Evolutionary conservation across 768 basidiomycete species (phyloP), one percentile per base, ranked within the genome.

Genomic region (Cantharellus anzutake): DNA sequence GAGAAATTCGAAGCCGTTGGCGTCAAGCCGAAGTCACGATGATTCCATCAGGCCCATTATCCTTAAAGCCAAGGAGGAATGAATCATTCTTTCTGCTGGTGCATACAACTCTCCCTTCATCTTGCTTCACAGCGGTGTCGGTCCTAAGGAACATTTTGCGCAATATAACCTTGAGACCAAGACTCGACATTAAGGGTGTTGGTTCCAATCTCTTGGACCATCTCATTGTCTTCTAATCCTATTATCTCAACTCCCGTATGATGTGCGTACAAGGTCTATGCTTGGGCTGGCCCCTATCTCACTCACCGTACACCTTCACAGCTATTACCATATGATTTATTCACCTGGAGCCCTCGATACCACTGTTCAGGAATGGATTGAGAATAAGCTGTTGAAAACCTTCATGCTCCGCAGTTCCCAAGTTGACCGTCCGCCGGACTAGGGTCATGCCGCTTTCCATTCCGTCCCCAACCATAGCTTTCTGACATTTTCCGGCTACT

Each of bases 181-280:
- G 29, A 66, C 44, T 78, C 3, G 79, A 88, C 64, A 76, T 84
- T 2, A 82, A 84, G 0, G 81, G 81, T 5, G 86, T 92, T 20
- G 89, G 89, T 11, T 72, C 76, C 4, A 76, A 88, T 67, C 75
- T 91, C 16, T 72, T 76, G 52, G 88, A 91, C 66, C 88, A 90
- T 65, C 73, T 37, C 35, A 11, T 55, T 37, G 52, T 55, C 7
- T 55, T 57, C 14, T 7, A 42, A 38, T 55, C 20, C 41, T 57
- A 42, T 38, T 7, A 40, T 37, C 56, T 57, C 56, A 40, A 57
- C 14, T 11, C 5, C 38, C 39, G 16, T 16, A 57, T 57, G 38
- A 57, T 41, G 41, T 57, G 41, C 14, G 56, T 57, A 16, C 38
- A 5, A 5, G 11, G 11, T 11, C 41, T 42, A 5, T 40, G 5